phyloP scores from a whole-genome alignment of 2,329 filamentous ascomycete genomes.

The Dothideomycetes sp. region DNA sequence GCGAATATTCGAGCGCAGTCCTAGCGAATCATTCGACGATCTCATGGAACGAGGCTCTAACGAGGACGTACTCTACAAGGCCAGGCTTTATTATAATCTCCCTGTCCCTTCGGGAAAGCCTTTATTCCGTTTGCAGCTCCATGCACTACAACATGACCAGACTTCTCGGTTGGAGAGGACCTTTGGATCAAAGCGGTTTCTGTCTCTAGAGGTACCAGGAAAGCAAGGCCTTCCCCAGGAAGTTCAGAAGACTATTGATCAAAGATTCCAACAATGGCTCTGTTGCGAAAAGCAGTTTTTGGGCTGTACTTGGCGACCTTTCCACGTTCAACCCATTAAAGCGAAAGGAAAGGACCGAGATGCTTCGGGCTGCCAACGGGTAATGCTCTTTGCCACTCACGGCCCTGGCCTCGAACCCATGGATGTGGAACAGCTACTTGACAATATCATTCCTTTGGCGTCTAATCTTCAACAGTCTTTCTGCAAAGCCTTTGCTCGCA shows the following conservation, averaged over 20 bases:
- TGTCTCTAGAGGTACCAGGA: constrained; percentile 29
- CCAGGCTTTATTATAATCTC: constrained; percentile 1
- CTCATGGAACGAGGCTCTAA: no score
- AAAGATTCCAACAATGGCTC: constrained; percentile 24
- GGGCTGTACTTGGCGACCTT: constrained; percentile 29
- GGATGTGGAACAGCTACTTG: constrained; percentile 20
- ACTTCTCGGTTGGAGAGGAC: constrained; percentile 15
- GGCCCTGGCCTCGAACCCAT: constrained; percentile 12
- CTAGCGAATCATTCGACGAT: constrained; percentile 1
- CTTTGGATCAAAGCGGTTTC: constrained; percentile 28
- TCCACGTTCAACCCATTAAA: constrained; percentile 25
- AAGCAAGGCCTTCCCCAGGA: constrained; percentile 11
- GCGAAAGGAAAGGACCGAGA: constrained; percentile 11
- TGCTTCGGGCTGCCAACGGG: constrained; percentile 5
- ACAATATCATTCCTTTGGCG: constrained; percentile 28
- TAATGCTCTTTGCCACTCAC: constrained; percentile 16
- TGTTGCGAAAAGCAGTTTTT: constrained; percentile 25
- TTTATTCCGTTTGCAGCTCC: constrained; percentile 14
- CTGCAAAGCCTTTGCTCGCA: constrained; percentile 31
- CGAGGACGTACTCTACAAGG: constrained; percentile 4
- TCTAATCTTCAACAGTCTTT: constrained; percentile 25
- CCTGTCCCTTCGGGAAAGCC: not conserved
- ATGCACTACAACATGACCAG: constrained; percentile 12
- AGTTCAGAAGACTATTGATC: constrained; percentile 5
- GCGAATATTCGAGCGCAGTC: not conserved